Conservation (phyloP, 345 rosid genomes). For the Schrenkiella parvula region DNA sequence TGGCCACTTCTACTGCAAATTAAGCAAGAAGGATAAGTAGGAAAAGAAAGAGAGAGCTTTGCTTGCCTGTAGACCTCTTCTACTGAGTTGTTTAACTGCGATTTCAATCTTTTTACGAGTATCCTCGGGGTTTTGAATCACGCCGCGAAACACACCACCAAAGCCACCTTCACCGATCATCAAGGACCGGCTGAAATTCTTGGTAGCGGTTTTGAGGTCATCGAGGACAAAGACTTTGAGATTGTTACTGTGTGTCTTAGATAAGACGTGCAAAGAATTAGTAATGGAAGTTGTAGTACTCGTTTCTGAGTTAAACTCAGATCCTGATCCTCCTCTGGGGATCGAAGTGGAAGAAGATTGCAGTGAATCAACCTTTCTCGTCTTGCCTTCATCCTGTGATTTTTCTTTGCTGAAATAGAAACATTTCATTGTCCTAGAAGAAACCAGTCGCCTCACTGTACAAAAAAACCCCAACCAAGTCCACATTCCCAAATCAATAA, state of each 20-base stretch:
- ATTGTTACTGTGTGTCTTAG: constrained; percentile 63
- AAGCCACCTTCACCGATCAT: constrained; percentile 98
- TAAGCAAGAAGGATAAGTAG: neutral
- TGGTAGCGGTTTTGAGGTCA: constrained; percentile 80
- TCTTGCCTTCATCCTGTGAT: constrained; percentile 43
- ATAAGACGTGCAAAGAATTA: constrained; percentile 60
- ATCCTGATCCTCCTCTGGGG: constrained; percentile 52
- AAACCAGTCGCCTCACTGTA: constrained; percentile 38
- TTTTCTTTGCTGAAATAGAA: constrained; percentile 50
- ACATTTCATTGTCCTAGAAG: constrained; percentile 61
- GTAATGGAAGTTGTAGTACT: constrained; percentile 58
- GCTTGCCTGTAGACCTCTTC: constrained; percentile 85
- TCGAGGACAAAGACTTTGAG: constrained; percentile 64
- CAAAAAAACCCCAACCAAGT: neutral
- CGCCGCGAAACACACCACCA: constrained; percentile 77
- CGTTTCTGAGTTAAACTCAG: constrained; percentile 67
- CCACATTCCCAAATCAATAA: constrained; percentile 1
- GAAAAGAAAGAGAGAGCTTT: neutral
- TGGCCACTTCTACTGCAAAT: too few relatives aligned
- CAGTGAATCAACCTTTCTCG: constrained; percentile 44
- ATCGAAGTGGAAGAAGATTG: constrained; percentile 30
- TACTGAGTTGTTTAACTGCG: constrained; percentile 89
- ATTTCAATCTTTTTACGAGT: constrained; percentile 66
- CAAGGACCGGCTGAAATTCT: constrained; percentile 83
- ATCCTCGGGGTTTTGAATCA: constrained; percentile 56